phyloP scores from a whole-genome alignment of 129 eudicot genomes.

The Glebionis coronaria region DNA sequence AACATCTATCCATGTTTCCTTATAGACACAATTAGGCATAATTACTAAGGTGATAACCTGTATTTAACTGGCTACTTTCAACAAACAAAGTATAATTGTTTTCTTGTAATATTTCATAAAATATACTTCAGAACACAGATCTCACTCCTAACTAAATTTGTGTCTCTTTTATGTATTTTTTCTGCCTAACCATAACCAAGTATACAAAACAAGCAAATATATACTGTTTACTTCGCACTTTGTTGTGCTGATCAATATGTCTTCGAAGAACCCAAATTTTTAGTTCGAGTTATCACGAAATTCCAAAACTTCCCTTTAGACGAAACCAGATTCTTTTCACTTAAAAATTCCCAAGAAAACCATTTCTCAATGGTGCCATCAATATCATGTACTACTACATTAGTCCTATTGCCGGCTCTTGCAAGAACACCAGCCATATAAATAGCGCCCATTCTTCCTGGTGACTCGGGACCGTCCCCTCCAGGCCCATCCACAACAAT shows the following conservation, averaged over 20 bases:
- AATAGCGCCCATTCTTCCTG: constrained; percentile 86
- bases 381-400: constrained; percentile 84
- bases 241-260: neutral
- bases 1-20: too few species aligned
- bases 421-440: constrained; percentile 83
- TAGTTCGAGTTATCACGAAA: constrained; percentile 40
- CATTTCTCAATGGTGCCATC: constrained; percentile 81
- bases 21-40: too few species aligned
- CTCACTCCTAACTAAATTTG: constrained; percentile 15
- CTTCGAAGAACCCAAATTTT: constrained; percentile 20
- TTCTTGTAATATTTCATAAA: constrained; percentile 14
- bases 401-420: constrained; percentile 58
- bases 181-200: constrained; percentile 4
- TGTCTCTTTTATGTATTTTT: constrained; percentile 15
- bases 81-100: constrained; percentile 18
- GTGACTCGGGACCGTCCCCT: constrained; percentile 67
- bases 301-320: constrained; percentile 90
- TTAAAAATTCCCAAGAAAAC: constrained; percentile 91
- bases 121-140: constrained; percentile 17
- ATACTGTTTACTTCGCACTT: too few species aligned
- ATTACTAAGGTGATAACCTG: neutral
- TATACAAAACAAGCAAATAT: neutral
- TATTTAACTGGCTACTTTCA: neutral
- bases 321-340: constrained; percentile 76
- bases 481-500: constrained; percentile 82